Conservation (phyloP, 345 rosid species). For the Sisymbrium altissimum region DNA sequence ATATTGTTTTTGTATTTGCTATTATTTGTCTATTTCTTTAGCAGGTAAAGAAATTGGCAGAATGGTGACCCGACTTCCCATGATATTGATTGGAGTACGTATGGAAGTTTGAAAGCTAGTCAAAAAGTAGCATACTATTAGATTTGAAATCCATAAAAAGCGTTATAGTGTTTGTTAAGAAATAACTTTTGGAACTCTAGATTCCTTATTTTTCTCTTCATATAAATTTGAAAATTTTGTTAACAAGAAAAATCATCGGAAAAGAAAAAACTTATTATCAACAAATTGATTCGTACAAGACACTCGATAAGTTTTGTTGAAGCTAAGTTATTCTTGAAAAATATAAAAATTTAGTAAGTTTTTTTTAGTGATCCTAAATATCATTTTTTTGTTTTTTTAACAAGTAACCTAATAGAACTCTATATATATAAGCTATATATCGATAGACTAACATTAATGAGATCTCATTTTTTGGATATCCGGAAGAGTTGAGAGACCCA, state of each 20-base stretch:
- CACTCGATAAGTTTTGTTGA: no score
- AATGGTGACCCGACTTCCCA: conserved; percentile 26
- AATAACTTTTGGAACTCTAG: not conserved
- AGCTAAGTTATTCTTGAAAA: no score
- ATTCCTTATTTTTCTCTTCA: not conserved
- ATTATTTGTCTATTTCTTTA: conserved; percentile 13
- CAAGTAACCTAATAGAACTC: no score
- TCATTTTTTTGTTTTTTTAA: no score
- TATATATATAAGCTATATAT: no score
- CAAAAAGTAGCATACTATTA: conserved; percentile 24
- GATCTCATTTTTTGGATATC: no score
- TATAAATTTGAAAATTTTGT: not conserved
- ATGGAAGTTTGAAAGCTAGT: conserved; percentile 37
- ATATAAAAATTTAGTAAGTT: no score
- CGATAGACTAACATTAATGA: no score
- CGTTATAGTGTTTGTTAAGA: not conserved
- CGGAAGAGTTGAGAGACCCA: no score
- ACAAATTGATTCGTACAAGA: not conserved
- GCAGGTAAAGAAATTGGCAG: conserved; percentile 19
- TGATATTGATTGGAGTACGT: conserved; percentile 29
- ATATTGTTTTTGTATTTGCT: conserved; percentile 19
- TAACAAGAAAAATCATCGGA: not conserved
- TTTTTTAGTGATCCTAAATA: no score
- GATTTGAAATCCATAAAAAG: conserved; percentile 23
- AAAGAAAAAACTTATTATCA: not conserved